A percentile compares a stretch with the other conserved stretches of the same genome.
Evolutionary conservation across 345 rosid genomes (phyloP).

Genomic region (Excoecaria agallocha): DNA sequence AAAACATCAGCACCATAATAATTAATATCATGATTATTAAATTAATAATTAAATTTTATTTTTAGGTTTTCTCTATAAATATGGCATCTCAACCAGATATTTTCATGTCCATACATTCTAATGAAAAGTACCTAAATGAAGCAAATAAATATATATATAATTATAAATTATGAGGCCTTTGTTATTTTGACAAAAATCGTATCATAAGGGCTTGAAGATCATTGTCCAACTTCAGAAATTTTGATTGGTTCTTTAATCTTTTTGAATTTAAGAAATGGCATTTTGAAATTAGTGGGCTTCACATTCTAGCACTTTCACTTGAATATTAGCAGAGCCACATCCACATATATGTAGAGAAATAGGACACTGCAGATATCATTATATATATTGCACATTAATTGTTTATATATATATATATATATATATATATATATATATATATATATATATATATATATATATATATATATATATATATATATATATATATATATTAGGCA

Average conservation of each 20-base stretch:
- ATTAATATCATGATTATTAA: background rate
- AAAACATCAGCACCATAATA: background rate
- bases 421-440: no score
- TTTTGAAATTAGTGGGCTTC: background rate
- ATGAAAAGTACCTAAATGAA: background rate
- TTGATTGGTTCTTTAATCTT: background rate
- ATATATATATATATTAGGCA: no score
- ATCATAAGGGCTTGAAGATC: background rate
- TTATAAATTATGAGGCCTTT: background rate
- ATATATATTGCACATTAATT: background rate
- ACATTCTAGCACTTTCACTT: constrained; percentile 14
- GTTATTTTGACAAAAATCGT: background rate
- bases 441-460: no score
- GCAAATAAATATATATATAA: no score
- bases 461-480: no score
- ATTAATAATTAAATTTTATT: no score
- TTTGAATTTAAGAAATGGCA: background rate
- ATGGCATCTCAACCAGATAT: no score
- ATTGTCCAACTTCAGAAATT: background rate
- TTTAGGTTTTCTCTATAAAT: no score
- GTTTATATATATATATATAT: no score
- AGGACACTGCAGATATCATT: background rate
- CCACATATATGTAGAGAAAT: background rate
- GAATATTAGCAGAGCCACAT: background rate
- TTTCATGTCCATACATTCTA: no score